phyloP scores from a whole-genome alignment of 1,139 yeast species.

The Nematodospora anomalae region DNA sequence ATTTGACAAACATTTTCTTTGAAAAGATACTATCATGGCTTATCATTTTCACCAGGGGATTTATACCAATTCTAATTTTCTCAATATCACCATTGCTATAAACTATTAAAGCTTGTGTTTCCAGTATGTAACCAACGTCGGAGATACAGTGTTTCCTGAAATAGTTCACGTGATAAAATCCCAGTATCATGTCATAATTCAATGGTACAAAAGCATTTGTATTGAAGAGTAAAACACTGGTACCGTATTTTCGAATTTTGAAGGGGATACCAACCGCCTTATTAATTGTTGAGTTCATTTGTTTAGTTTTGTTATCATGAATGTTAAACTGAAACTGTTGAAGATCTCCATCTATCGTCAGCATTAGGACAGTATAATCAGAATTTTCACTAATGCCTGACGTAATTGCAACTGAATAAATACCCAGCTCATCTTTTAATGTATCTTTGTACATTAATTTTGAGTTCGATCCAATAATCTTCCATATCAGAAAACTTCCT shows the following conservation, averaged over 20 bases:
- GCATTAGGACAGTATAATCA: conserved; percentile 3
- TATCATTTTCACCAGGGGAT: background rate
- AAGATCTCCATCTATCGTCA: conserved; percentile 2
- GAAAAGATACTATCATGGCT: conserved; percentile 8
- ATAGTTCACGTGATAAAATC: conserved; percentile 2
- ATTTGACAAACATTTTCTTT: conserved; percentile 6
- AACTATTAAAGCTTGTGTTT: background rate
- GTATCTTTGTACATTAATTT: background rate
- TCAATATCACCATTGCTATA: conserved; percentile 4
- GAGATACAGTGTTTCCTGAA: background rate
- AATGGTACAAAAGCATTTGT: background rate
- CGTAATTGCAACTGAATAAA: conserved; percentile 3
- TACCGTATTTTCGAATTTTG: conserved; percentile 2
- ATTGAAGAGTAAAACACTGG: conserved; percentile 3
- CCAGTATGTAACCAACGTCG: background rate
- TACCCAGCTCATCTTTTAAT: background rate
- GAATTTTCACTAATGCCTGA: background rate
- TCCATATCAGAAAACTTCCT: background rate
- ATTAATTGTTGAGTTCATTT: background rate
- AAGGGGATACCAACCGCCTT: background rate
- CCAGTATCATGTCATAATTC: conserved; percentile 8
- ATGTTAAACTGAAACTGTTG: conserved; percentile 2
- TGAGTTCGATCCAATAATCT: background rate
- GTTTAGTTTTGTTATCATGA: background rate
- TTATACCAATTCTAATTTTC: conserved; percentile 1